Evolutionary conservation across 306 rosid species (phyloP).

Genomic region (Vigna radiata): DNA sequence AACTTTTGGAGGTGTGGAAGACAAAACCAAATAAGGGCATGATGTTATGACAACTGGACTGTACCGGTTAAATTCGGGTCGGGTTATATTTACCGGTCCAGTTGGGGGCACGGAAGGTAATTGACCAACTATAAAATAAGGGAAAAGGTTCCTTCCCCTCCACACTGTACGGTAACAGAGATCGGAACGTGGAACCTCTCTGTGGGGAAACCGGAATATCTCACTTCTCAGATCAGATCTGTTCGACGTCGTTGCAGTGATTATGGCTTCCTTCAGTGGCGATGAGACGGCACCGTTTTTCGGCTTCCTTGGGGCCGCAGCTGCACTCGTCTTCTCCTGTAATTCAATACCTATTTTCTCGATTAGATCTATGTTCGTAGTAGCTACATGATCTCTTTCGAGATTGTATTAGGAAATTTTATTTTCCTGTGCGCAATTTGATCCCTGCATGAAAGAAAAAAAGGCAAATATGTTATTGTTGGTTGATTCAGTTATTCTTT

Average conservation of each 20-base stretch:
- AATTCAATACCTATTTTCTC: conserved; percentile 37
- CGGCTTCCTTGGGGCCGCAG: conserved; percentile 93
- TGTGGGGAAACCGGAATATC: conserved; percentile 10
- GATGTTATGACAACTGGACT: not conserved
- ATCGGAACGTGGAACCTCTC: conserved; percentile 32
- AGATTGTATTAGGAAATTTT: not conserved
- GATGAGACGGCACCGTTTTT: conserved; percentile 94
- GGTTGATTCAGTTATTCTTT: conserved; percentile 27
- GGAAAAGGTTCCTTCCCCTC: not conserved
- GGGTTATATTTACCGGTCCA: not conserved
- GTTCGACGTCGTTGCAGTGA: conserved; percentile 40
- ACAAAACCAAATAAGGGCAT: too few relatives aligned
- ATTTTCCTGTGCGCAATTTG: not conserved
- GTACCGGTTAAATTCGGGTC: not conserved
- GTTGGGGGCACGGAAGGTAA: not conserved
- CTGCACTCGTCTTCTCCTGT: conserved; percentile 91
- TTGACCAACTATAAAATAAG: conserved; percentile 32
- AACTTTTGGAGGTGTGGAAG: too few relatives aligned
- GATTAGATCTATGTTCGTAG: conserved; percentile 40
- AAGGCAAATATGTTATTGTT: not conserved
- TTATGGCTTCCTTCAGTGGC: conserved; percentile 79
- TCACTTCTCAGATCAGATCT: conserved; percentile 53
- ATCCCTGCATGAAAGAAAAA: not conserved
- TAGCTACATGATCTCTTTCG: not conserved
- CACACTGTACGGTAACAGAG: conserved; percentile 32